Evolutionary conservation across 192 early-diverging fungal genomes (phyloP), one percentile per base, ranked within the genome.

Genomic region (Linnemannia schmuckeri): DNA sequence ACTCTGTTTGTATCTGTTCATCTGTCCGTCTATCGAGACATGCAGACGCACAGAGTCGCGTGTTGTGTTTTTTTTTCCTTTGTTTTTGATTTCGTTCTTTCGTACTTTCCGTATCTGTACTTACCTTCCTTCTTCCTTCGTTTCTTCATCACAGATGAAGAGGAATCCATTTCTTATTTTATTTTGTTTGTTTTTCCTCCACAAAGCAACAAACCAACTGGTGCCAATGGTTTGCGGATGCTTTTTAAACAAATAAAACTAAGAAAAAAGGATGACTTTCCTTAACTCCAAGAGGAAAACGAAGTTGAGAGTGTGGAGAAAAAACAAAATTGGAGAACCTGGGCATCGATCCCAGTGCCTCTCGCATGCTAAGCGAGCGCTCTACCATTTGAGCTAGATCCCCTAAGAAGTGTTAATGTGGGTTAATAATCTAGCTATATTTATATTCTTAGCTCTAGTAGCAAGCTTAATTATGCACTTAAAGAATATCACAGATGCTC

Each of bases 351-450:
- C n/a, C n/a, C n/a, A n/a, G n/a, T n/a, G n/a, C n/a, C n/a, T n/a
- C n/a, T n/a, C n/a, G n/a, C n/a, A n/a, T n/a, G n/a, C n/a, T n/a
- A n/a, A n/a, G n/a, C n/a, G n/a, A n/a, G 70, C 40, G 70, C 70
- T 71, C 70, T 71, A 71, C 70, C 70, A 73, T 73, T 73, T 73
- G 72, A 73, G 72, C 72, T 73, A 73, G 72, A 73, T 73, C 72
- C 72, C 72, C 71, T 6, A 22, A 4, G 8, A 42, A 42, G n/a
- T n/a, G n/a, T n/a, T n/a, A n/a, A n/a, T n/a, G n/a, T n/a, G n/a
- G n/a, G n/a, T n/a, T n/a, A n/a, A n/a, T n/a, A n/a, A n/a, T n/a
- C n/a, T n/a, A n/a, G n/a, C n/a, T n/a, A n/a, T n/a, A n/a, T n/a
- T n/a, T n/a, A n/a, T n/a, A n/a, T n/a, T n/a, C n/a, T n/a, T n/a